Base-by-base conservation (phyloP, 768 basidiomycete genomes). In the Russula emetica region DNA sequence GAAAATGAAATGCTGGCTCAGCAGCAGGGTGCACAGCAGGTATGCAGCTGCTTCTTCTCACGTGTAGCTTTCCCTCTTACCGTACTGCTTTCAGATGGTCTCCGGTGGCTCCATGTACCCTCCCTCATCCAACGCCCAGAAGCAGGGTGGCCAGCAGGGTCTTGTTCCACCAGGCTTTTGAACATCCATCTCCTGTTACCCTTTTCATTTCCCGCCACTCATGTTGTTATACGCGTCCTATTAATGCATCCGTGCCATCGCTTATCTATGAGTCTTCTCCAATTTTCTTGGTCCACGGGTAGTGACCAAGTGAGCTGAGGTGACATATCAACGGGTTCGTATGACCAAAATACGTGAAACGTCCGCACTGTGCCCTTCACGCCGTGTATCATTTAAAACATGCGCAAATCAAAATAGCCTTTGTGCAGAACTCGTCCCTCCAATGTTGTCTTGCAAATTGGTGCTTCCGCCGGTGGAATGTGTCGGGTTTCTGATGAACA, bases 1-100 rank as follows among this genome's bases (percentile, higher is more conserved):
- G 97, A 98, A 76, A 87, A 90, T 77, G 94, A 98, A 76, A 84
- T 92, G 83, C 78, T 91, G 66, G 92, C 92, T 58, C 94, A 96
- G 74, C 92, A 94, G 73, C 89, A 92, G 74, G 94, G 94, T 50
- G 88, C 88, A 14, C 92, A 94, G 74, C 90, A 92, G 84, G 94
- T 91, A 62, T 63, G 61, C 30, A 8, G n/a, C 16, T 1, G 7
- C 34, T 3, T 11, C 1, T 3, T 26, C 18, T 7, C 13, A 5
- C 34, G 5, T 20, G n/a, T 26, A 22, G 3, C 11, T 26, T 26
- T n/a, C 8, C 34, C 20, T 20, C 66, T 63, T 32, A 67, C 28
- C 42, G 14, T 45, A 5, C 20, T 1, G 30, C 7, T 58, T 40
- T 55, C 18, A 69, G 68, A 69, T 69, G 68, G 56, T 63, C 42